These are phyloP conservation scores for Paecilomyces fulvus DNA, from an alignment of 2,329 filamentous ascomycete species.

Conservation along the genomic window DNA sequence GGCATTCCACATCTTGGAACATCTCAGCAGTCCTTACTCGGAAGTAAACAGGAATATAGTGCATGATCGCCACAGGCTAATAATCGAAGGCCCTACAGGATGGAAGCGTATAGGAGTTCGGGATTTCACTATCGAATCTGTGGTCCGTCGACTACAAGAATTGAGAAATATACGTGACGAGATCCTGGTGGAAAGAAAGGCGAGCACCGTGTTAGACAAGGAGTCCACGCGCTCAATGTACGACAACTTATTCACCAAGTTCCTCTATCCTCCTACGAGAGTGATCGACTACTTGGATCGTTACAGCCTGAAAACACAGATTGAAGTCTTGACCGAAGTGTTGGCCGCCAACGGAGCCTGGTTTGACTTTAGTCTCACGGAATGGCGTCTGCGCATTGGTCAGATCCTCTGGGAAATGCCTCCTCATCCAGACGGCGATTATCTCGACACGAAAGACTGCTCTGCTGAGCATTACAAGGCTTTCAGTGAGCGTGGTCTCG, in stretches of 20 bases:
- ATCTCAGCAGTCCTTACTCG: constrained; percentile 27
- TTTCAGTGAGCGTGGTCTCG: constrained; percentile 22
- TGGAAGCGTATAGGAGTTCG: constrained; percentile 37
- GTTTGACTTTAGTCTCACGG: constrained; percentile 39
- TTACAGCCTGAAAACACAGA: constrained; percentile 36
- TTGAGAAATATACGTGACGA: constrained; percentile 27
- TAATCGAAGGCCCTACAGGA: constrained; percentile 28
- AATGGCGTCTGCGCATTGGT: constrained; percentile 39
- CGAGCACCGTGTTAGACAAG: constrained; percentile 27
- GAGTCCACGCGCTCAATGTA: constrained; percentile 25
- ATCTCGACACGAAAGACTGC: constrained; percentile 9
- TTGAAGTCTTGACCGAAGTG: constrained; percentile 35
- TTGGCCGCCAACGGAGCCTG: constrained; percentile 37
- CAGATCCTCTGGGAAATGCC: constrained; percentile 37
- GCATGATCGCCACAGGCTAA: constrained; percentile 27
- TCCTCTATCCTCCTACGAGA: constrained; percentile 30
- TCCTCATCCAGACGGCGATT: constrained; percentile 29
- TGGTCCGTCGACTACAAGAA: constrained; percentile 27
- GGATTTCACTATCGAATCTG: constrained; percentile 22
- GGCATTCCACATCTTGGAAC: constrained; percentile 26
- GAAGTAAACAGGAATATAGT: constrained; percentile 26
- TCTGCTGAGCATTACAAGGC: constrained; percentile 9
- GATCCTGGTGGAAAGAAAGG: constrained; percentile 19
- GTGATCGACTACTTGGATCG: constrained; percentile 16
- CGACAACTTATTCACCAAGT: constrained; percentile 26